Evolutionary conservation across 2,329 filamentous ascomycete genomes (phyloP).

Genomic region (Huntiella bhutanensis): DNA sequence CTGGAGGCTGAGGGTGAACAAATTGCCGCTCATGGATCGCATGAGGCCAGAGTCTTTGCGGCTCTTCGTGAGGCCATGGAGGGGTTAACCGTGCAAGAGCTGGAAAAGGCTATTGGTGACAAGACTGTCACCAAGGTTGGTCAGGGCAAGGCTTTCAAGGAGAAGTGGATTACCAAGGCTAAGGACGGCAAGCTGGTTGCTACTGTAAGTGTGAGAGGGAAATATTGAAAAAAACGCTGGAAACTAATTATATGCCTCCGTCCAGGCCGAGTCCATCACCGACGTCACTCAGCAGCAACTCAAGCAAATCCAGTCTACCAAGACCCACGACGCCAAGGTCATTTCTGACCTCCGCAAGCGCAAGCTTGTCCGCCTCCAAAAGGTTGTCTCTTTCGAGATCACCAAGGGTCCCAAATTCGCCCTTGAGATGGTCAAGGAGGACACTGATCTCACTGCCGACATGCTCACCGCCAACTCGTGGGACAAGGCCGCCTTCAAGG

Average conservation of each 20-base stretch:
- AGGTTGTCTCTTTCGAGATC: conserved; percentile 70
- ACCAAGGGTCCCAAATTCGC: conserved; percentile 77
- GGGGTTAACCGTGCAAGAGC: conserved; percentile 61
- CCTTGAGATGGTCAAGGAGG: conserved; percentile 73
- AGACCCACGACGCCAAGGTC: conserved; percentile 55
- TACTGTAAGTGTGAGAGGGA: conserved; percentile 22
- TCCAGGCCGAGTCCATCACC: conserved; percentile 49
- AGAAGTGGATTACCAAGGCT: conserved; percentile 50
- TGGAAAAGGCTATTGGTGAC: conserved; percentile 50
- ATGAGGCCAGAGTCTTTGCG: conserved; percentile 68
- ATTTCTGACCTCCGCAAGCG: conserved; percentile 75
- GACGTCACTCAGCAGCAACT: conserved; percentile 66
- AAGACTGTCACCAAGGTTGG: conserved; percentile 63
- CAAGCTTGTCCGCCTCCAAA: conserved; percentile 69
- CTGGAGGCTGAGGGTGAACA: conserved; percentile 58
- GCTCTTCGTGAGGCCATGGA: conserved; percentile 53
- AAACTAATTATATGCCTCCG: background rate
- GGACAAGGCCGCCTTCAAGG: conserved; percentile 84
- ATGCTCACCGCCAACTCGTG: conserved; percentile 78
- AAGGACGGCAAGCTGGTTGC: conserved; percentile 37
- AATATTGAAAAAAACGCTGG: background rate
- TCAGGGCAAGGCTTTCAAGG: conserved; percentile 84
- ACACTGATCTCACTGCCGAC: conserved; percentile 85
- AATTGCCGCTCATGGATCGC: conserved; percentile 57
- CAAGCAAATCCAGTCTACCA: conserved; percentile 49